phyloP scores from a whole-genome alignment of 2,329 filamentous ascomycete species.

The Microdochium nivale region DNA sequence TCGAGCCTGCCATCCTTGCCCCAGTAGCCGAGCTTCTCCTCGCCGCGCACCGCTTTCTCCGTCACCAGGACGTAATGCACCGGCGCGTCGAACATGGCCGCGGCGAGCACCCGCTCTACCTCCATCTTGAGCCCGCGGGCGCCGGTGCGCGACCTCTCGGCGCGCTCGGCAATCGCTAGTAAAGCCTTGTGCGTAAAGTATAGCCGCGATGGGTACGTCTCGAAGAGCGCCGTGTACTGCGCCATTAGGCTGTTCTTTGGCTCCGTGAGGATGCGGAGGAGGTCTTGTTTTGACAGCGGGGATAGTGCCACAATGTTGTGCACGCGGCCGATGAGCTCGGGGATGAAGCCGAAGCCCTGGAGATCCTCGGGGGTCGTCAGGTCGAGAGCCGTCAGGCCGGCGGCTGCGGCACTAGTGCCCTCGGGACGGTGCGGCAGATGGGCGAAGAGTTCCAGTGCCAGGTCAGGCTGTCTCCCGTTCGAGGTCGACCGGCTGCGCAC shows the following conservation, averaged over 20 bases:
- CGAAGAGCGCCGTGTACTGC: conserved; percentile 85
- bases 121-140: conserved; percentile 72
- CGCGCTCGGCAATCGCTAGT: conserved; percentile 67
- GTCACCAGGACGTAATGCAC: conserved; percentile 69
- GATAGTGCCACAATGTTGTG: conserved; percentile 83
- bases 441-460: conserved; percentile 52
- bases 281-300: conserved; percentile 56
- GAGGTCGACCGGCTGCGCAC: conserved; percentile 52
- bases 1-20: conserved; percentile 64
- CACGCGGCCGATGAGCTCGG: conserved; percentile 90
- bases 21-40: conserved; percentile 52
- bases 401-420: conserved; percentile 14
- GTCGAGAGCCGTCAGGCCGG: conserved; percentile 52
- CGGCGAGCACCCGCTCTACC: conserved; percentile 68
- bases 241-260: conserved; percentile 80
- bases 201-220: conserved; percentile 68
- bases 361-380: conserved; percentile 68
- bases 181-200: conserved; percentile 76
- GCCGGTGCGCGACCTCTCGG: conserved; percentile 58
- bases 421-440: conserved; percentile 47
- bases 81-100: conserved; percentile 76
- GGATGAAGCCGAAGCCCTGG: conserved; percentile 83
- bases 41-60: conserved; percentile 56
- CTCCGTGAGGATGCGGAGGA: conserved; percentile 85
- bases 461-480: conserved; percentile 42